phyloP scores from a whole-genome alignment of 176 grass and related monocot species.

The Ensete glaucum region DNA sequence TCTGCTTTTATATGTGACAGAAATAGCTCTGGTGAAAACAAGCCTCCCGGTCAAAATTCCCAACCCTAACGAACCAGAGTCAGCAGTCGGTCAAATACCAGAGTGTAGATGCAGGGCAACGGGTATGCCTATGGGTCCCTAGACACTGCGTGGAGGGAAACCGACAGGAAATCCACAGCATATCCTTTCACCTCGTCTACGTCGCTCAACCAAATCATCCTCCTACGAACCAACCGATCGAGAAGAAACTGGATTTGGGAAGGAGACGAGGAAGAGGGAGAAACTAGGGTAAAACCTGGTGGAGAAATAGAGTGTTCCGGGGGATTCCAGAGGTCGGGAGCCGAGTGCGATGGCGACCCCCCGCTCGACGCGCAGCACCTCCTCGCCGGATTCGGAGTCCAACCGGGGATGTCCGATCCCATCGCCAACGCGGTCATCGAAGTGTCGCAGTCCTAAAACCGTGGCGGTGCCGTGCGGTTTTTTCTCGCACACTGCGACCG shows the following conservation, averaged over 20 bases:
- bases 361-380: constrained; percentile 54
- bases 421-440: constrained; percentile 30
- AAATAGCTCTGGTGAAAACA: too few species aligned
- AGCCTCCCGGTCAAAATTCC: too few species aligned
- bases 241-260: not conserved
- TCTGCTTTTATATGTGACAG: too few species aligned
- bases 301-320: constrained; percentile 75
- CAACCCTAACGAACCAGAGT: too few species aligned
- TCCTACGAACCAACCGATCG: constrained; percentile 30
- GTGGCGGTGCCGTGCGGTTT: constrained; percentile 6
- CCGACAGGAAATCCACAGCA: constrained; percentile 63
- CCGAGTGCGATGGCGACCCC: constrained; percentile 45
- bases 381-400: constrained; percentile 50
- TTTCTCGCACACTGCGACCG: too few species aligned
- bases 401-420: constrained; percentile 27
- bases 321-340: constrained; percentile 36
- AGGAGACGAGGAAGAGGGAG: not conserved
- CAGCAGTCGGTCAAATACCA: constrained; percentile 34
- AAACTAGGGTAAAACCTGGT: constrained; percentile 31
- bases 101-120: constrained; percentile 67
- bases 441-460: constrained; percentile 56
- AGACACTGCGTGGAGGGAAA: constrained; percentile 86
- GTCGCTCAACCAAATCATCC: constrained; percentile 80
- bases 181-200: constrained; percentile 57
- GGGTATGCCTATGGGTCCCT: constrained; percentile 73